A percentile compares a stretch with the other conserved stretches of the same genome.
phyloP scores from a whole-genome alignment of 179 eudicot species.

The Drosera spatulata region DNA sequence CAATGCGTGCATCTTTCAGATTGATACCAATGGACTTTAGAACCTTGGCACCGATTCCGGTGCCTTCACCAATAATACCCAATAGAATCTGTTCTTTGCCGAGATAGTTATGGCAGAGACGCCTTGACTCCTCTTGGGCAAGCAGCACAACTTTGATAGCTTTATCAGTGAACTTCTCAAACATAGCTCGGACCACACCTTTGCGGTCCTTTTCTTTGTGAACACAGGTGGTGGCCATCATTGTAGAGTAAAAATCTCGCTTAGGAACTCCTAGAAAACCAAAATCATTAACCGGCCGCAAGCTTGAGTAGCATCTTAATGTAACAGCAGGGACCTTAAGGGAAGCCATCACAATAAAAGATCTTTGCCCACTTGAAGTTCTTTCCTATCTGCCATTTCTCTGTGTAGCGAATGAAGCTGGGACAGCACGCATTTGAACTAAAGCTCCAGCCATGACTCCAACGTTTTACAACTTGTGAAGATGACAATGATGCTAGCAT shows the following conservation, averaged over 20 bases:
- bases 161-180: constrained; percentile 90
- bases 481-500: constrained; percentile 14
- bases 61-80: constrained; percentile 95
- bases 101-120: constrained; percentile 90
- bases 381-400: constrained; percentile 37
- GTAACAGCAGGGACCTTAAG: constrained; percentile 27
- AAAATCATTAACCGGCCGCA: constrained; percentile 61
- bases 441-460: constrained; percentile 70
- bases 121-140: constrained; percentile 92
- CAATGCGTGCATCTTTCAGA: constrained; percentile 92
- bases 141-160: constrained; percentile 95
- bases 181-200: constrained; percentile 72
- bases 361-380: constrained; percentile 33
- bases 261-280: constrained; percentile 33
- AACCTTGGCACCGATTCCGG: constrained; percentile 98
- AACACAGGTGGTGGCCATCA: constrained; percentile 39
- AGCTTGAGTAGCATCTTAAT: constrained; percentile 55
- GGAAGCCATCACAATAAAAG: constrained; percentile 42
- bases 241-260: constrained; percentile 40
- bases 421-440: constrained; percentile 21
- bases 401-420: constrained; percentile 38
- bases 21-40: constrained; percentile 93
- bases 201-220: constrained; percentile 44
- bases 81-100: constrained; percentile 92
- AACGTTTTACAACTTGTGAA: constrained; percentile 1